These are phyloP conservation scores for Heterobasidion parviporum DNA, from an alignment of 1,284 basidiomycete genomes.

Conservation along the genomic window DNA sequence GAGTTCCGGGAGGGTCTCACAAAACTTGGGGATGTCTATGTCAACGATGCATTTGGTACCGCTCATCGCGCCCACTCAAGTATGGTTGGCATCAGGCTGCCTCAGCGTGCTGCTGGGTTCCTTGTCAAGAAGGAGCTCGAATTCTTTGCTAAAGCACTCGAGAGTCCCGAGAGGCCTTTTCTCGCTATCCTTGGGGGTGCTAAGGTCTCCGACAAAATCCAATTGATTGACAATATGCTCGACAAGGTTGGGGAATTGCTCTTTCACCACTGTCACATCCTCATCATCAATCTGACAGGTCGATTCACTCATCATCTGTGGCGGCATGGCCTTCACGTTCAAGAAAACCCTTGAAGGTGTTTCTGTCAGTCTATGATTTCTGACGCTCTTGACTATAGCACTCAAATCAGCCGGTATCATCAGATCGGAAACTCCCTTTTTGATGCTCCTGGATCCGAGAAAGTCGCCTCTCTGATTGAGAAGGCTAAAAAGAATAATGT, in stretches of 20 bases:
- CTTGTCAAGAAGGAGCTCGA: conserved; percentile 99
- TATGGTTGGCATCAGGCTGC: conserved; percentile 94
- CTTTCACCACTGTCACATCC: conserved; percentile 1
- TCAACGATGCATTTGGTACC: conserved; percentile 99
- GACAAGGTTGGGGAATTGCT: conserved; percentile 62
- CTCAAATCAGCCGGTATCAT: conserved; percentile 6
- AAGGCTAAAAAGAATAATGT: conserved; percentile 94
- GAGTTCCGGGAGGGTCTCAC: conserved; percentile 87
- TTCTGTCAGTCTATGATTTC: conserved; percentile 32
- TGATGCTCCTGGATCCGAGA: conserved; percentile 84
- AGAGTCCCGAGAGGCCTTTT: conserved; percentile 93
- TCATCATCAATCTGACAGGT: conserved; percentile 45
- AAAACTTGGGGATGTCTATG: conserved; percentile 90
- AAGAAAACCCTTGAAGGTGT: conserved; percentile 90
- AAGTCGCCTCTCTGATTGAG: conserved; percentile 79
- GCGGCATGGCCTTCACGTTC: conserved; percentile 99
- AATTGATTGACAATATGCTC: conserved; percentile 98
- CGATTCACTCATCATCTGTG: conserved; percentile 93
- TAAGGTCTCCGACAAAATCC: conserved; percentile 99
- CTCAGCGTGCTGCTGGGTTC: conserved; percentile 93
- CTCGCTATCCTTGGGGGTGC: conserved; percentile 97
- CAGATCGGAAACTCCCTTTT: conserved; percentile 94
- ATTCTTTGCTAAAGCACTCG: conserved; percentile 96
- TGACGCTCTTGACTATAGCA: conserved; percentile 2
- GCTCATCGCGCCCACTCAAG: conserved; percentile 98